Conservation (phyloP, 352 stramenopile species). For the Peronosclerospora sorghi region DNA sequence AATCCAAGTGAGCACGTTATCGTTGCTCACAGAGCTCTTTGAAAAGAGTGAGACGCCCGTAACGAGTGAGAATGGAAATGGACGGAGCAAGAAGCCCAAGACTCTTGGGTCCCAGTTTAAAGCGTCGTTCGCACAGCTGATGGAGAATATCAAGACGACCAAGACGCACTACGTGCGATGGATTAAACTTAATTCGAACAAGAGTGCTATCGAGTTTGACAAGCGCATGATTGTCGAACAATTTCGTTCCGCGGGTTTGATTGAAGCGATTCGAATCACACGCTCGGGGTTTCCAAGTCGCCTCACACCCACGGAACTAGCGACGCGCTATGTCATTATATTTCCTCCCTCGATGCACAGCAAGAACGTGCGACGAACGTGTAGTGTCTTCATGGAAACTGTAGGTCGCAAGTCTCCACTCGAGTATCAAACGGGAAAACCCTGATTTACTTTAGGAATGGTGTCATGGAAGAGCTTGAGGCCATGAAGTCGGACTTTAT, state of each 20-base stretch:
- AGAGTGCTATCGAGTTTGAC: constrained; percentile 79
- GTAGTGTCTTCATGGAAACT: constrained; percentile 66
- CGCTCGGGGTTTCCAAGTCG: constrained; percentile 87
- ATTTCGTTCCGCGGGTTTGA: constrained; percentile 84
- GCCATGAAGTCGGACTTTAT: constrained; percentile 88
- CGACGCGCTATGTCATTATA: constrained; percentile 81
- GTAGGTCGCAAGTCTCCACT: constrained; percentile 76
- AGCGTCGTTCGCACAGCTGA: constrained; percentile 62
- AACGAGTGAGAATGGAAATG: constrained; percentile 21
- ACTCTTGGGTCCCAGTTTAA: constrained; percentile 82
- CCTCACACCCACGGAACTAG: constrained; percentile 74
- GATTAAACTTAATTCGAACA: constrained; percentile 85
- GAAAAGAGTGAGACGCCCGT: constrained; percentile 31
- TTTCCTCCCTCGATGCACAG: constrained; percentile 83
- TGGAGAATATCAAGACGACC: constrained; percentile 80
- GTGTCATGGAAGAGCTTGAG: constrained; percentile 91
- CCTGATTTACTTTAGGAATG: constrained; percentile 93
- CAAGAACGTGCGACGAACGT: constrained; percentile 63
- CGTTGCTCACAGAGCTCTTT: constrained; percentile 65
- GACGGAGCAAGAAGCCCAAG: constrained; percentile 52
- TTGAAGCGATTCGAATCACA: constrained; percentile 88
- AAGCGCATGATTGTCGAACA: constrained; percentile 88
- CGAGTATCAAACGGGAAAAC: constrained; percentile 89
- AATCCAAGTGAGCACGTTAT: constrained; percentile 62
- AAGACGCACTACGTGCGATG: constrained; percentile 85